These are phyloP conservation scores for Wickerhamomyces sydowiorum DNA, from an alignment of 805 yeast species.

Conservation along the genomic window DNA sequence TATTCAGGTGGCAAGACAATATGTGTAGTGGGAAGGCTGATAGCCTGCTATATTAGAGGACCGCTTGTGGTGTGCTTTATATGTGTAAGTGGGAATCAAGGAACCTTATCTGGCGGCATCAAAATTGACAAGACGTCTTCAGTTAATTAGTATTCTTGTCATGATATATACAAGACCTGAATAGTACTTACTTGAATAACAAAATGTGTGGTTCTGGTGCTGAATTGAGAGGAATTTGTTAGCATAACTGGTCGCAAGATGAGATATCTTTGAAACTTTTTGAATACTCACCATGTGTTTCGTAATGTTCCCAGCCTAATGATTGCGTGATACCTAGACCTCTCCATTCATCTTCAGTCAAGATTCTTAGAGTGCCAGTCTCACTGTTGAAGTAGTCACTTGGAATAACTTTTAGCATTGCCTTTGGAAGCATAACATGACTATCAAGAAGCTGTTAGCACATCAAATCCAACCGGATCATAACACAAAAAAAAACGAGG, in stretches of 20 bases:
- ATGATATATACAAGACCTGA: not conserved
- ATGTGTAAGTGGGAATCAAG: too few relatives aligned
- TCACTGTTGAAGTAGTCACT: constrained; percentile 90
- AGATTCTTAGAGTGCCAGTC: constrained; percentile 86
- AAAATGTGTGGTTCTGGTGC: constrained; percentile 98
- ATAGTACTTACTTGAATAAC: constrained; percentile 54
- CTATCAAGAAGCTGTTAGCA: constrained; percentile 27
- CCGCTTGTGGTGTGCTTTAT: too few relatives aligned
- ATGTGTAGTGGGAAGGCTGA: too few relatives aligned
- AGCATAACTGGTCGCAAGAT: constrained; percentile 10
- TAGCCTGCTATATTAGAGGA: too few relatives aligned
- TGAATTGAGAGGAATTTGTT: constrained; percentile 4
- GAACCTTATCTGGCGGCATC: constrained; percentile 28
- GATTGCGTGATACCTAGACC: constrained; percentile 97
- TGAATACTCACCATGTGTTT: constrained; percentile 56
- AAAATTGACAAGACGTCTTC: constrained; percentile 52
- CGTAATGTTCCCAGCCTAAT: constrained; percentile 96
- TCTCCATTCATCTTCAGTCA: constrained; percentile 97
- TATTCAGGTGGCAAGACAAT: too few relatives aligned
- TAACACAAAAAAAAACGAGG: not conserved
- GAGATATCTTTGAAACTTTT: too few relatives aligned
- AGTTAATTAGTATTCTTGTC: not conserved
- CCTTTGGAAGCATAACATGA: constrained; percentile 95
- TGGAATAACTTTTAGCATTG: constrained; percentile 91
- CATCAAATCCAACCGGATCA: constrained; percentile 1